A percentile compares a stretch with the other conserved stretches of the same genome.
Evolutionary conservation across 768 basidiomycete species (phyloP).

Genomic region (Podaxis sp.): DNA sequence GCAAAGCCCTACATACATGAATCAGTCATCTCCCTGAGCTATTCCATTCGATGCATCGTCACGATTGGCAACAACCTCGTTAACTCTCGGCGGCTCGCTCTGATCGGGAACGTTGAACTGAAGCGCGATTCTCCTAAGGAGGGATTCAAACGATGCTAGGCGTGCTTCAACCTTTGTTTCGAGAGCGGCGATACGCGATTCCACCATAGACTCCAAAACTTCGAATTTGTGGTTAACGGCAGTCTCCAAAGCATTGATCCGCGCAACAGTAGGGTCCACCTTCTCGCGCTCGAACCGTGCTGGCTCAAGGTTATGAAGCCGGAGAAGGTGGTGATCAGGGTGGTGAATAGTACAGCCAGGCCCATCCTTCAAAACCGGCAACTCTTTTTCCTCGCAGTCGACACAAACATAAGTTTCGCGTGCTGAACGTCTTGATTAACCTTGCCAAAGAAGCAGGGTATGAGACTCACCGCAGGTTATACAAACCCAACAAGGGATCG

Average conservation of each 20-base stretch:
- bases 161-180: constrained; percentile 10
- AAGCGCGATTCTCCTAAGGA: constrained; percentile 7
- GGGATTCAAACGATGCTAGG: constrained; percentile 10
- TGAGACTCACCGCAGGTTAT: constrained; percentile 14
- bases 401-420: constrained; percentile 9
- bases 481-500: constrained; percentile 13
- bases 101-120: not conserved
- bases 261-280: not conserved
- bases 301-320: not conserved
- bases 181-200: not conserved
- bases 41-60: not conserved
- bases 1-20: not conserved
- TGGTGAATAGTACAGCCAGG: not conserved
- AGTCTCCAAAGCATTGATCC: constrained; percentile 2
- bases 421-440: not conserved
- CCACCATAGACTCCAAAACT: not conserved
- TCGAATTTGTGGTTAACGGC: not conserved
- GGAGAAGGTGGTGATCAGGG: constrained; percentile 4
- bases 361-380: not conserved
- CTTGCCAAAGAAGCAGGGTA: not conserved
- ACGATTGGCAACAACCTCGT: not conserved
- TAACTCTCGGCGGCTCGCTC: not conserved
- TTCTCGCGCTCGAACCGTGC: constrained; percentile 4
- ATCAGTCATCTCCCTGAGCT: not conserved
- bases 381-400: constrained; percentile 9